phyloP scores from a whole-genome alignment of 306 rosid species.

The Cucumis melo region DNA sequence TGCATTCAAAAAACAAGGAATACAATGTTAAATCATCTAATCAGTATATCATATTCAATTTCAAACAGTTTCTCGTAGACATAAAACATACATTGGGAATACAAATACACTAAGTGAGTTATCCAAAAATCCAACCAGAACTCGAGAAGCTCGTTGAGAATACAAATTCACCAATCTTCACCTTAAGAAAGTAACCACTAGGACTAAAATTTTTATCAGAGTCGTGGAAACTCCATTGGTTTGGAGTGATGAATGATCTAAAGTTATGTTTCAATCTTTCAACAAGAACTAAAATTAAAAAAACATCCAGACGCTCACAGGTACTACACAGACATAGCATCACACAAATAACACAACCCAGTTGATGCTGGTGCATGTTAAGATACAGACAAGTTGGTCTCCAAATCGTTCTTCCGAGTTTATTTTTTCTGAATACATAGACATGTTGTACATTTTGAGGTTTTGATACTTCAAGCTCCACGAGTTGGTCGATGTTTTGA shows the following conservation, averaged over 20 bases:
- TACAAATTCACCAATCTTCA: not conserved
- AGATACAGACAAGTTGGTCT: constrained; percentile 14
- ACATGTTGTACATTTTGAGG: not conserved
- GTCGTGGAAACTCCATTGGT: not conserved
- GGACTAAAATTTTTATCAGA: not conserved
- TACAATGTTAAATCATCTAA: not conserved
- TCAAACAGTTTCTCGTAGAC: not conserved
- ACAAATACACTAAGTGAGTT: not conserved
- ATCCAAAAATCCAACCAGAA: not conserved
- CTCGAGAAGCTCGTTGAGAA: not conserved
- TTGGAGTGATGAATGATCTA: not conserved
- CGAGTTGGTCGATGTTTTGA: not conserved
- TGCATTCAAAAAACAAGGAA: not conserved
- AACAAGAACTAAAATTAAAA: not conserved
- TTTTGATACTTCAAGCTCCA: not conserved
- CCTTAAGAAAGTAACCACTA: not conserved
- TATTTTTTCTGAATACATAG: not conserved
- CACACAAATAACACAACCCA: not conserved
- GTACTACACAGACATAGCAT: not conserved
- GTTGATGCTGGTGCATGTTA: not conserved
- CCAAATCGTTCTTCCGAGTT: not conserved
- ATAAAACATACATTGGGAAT: not conserved
- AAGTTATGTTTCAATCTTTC: not conserved
- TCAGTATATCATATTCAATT: not conserved
- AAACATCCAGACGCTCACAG: not conserved